Evolutionary conservation across 768 basidiomycete species (phyloP), one percentile per base, ranked within the genome.

Genomic region (Podaxis sp.): DNA sequence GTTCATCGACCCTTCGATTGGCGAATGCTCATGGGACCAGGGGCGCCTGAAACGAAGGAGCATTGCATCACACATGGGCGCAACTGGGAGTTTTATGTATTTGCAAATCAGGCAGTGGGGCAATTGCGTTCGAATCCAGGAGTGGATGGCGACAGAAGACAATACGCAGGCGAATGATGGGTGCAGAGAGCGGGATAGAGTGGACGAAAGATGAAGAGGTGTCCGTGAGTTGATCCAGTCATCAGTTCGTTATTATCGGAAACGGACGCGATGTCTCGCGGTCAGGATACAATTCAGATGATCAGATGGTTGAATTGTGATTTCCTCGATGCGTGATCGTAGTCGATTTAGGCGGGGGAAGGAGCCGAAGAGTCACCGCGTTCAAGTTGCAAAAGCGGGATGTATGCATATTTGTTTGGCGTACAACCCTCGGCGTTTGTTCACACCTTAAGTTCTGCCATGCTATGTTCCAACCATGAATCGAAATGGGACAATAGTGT

Each of bases 331-430:
- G 23, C 3, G n/a, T 47, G 55, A 36, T 9, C 32, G 11, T 14
- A 6, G 54, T 55, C 28, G 38, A 14, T 55, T 55, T 36, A 18
- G n/a, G 27, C 5, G 11, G 23, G n/a, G 27, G 38, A 21, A 55
- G 23, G 54, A 35, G 35, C 55, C 55, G 55, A 57, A 21, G 55
- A 57, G 42, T 57, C 40, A 47, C 55, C 55, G 55, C 21, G 38
- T 38, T 40, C 23, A n/a, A 42, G 54, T 21, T 16, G 40, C 6
- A 55, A 28, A 16, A 16, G 16, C 16, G 2, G 14, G 14, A 44
- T 44, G 38, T 16, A 36, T 27, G 54, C 2, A 42, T 21, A 40
- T 16, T 18, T 14, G 14, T 42, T 5, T 27, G 6, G 21, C 23
- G 38, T 16, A 35, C 35, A 37, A 38, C 36, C 36, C 16, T 53